Base-by-base conservation (phyloP, 768 basidiomycete species). In the Tephrocybe sp. region DNA sequence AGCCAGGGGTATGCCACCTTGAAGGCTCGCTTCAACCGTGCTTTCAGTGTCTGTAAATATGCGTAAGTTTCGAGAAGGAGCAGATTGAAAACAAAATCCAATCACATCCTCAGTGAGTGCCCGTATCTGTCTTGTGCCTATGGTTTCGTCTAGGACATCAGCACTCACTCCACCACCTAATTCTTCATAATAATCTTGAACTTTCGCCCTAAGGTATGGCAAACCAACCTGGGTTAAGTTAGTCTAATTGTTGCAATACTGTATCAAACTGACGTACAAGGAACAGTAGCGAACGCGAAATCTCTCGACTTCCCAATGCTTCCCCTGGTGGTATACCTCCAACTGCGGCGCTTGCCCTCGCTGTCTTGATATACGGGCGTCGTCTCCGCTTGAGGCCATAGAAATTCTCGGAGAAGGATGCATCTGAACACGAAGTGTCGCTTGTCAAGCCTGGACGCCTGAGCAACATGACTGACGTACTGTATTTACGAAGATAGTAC, bases 371-470 rank as follows among this genome's bases (percentile, higher is more conserved):
- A 58, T 80, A 79, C 3, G 89, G 87, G 49, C 78, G 74, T 30
- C 89, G 72, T 50, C 92, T 75, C 35, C 94, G 72, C 63, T 93
- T 93, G 39, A 99, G 69, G 0, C 92, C 92, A 67, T 98, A 98
- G 64, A 99, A 98, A 60, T 96, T 89, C 67, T 98, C 96, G 4
- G 96, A 78, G 61, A 98, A 95, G 1, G 92, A 93, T 18, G 95
- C 91, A 67, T 87, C 96, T 97, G 37, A 19, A 21, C n/a, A 15
- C 12, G 19, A 25, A 49, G 13, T 13, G 5, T 1, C 21, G 16
- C 12, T 21, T 30, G 12, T 37, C 39, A 22, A 25, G 27, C 13
- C 22, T 38, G 44, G 4, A 22, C 34, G 42, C n/a, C 13, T 22
- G 11, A 8, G 2, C 3, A 32, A 5, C 3, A 11, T 11, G 37